Evolutionary conservation across 768 basidiomycete genomes (phyloP).

Genomic region (Boletus sp.): DNA sequence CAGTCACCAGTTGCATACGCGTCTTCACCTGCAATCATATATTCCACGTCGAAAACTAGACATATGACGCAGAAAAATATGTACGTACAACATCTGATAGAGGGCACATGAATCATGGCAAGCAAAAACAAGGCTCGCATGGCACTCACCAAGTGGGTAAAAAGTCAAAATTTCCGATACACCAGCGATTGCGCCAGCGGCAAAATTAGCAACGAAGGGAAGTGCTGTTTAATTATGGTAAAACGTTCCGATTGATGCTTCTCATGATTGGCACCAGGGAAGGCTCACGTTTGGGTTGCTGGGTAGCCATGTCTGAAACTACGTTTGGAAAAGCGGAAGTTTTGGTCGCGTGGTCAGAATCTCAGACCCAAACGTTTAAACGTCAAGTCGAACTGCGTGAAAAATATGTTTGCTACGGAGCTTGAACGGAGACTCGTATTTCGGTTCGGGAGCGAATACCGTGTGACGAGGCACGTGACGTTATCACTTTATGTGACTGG

Average conservation of each 20-base stretch:
- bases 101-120: conserved; percentile 8
- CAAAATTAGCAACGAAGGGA: conserved; percentile 86
- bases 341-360: neutral
- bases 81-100: conserved; percentile 77
- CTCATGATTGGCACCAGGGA: neutral
- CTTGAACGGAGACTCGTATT: neutral
- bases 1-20: conserved; percentile 94
- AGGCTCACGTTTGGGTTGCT: conserved; percentile 35
- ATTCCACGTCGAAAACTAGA: conserved; percentile 3
- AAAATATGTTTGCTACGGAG: neutral
- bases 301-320: conserved; percentile 22
- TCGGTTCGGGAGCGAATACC: too few species aligned
- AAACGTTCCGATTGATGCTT: conserved; percentile 3
- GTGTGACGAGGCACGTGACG: conserved; percentile 15
- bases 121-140: neutral
- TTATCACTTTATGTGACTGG: conserved; percentile 9
- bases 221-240: conserved; percentile 49
- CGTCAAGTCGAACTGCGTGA: neutral
- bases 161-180: conserved; percentile 81
- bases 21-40: conserved; percentile 78
- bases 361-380: neutral
- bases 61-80: neutral
- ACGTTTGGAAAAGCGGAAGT: neutral
- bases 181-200: conserved; percentile 95
- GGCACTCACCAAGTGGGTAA: conserved; percentile 78